phyloP scores from a whole-genome alignment of 129 eudicot genomes.

The Helianthus annuus region DNA sequence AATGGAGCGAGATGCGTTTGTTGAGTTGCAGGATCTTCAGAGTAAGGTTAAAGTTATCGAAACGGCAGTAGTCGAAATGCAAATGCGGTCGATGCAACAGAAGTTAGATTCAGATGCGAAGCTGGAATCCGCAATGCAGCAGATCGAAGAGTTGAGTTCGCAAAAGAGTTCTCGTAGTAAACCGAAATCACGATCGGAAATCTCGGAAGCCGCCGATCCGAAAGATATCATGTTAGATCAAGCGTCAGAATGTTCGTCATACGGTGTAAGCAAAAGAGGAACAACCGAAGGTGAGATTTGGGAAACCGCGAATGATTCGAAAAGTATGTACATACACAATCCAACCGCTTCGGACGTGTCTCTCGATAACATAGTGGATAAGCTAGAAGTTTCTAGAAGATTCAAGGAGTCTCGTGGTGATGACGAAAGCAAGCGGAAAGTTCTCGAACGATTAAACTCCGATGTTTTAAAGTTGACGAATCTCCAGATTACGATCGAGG shows the following conservation, averaged over 20 bases:
- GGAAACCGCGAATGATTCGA: slow-evolving; percentile 55
- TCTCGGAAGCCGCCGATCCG: slow-evolving; percentile 52
- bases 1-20: slow-evolving; percentile 28
- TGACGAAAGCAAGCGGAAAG: slow-evolving; percentile 61
- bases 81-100: slow-evolving; percentile 50
- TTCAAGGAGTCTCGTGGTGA: slow-evolving; percentile 43
- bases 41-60: slow-evolving; percentile 58
- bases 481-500: slow-evolving; percentile 91
- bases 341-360: slow-evolving; percentile 36
- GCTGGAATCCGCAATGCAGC: slow-evolving; percentile 57
- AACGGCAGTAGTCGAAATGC: slow-evolving; percentile 47
- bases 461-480: slow-evolving; percentile 79
- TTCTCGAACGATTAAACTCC: slow-evolving; percentile 72
- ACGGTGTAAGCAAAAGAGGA: slow-evolving; percentile 51
- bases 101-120: slow-evolving; percentile 46
- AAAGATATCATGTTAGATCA: slow-evolving; percentile 94
- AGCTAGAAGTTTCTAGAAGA: slow-evolving; percentile 57
- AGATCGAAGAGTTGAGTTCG: slow-evolving; percentile 59
- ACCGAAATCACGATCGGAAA: slow-evolving; percentile 51
- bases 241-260: slow-evolving; percentile 68
- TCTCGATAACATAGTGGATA: slow-evolving; percentile 54
- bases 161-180: slow-evolving; percentile 36
- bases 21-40: slow-evolving; percentile 54
- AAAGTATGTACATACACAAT: slow-evolving; percentile 32
- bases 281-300: slow-evolving; percentile 51